phyloP scores from a whole-genome alignment of 306 rosid genomes.

The Echinosophora koreensis region DNA sequence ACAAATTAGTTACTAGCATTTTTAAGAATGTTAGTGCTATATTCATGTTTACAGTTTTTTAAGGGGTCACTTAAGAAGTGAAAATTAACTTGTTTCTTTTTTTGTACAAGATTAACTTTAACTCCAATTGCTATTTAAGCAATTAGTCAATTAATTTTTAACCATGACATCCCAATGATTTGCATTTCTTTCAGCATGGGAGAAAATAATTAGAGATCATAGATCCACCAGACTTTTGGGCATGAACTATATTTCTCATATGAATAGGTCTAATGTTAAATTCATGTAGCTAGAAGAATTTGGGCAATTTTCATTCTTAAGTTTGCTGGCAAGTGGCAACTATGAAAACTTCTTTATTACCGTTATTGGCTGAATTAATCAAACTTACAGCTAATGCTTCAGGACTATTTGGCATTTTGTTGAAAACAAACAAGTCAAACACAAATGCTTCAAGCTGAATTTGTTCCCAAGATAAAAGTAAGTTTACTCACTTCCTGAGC shows the following conservation, averaged over 20 bases:
- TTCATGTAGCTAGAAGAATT: constrained; percentile 1
- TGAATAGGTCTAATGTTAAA: not conserved
- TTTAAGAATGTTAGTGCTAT: constrained; percentile 3
- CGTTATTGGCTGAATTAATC: constrained; percentile 33
- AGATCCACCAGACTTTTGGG: constrained; percentile 32
- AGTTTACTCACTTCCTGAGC: constrained; percentile 68
- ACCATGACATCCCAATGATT: constrained; percentile 29
- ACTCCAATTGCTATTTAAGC: constrained; percentile 14
- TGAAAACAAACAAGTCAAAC: constrained; percentile 28
- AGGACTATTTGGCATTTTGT: constrained; percentile 22
- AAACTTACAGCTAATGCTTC: constrained; percentile 32
- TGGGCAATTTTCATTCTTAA: constrained; percentile 25
- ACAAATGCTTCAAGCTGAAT: constrained; percentile 33
- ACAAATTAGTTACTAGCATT: constrained; percentile 30
- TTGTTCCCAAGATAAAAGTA: constrained; percentile 22
- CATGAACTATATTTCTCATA: not conserved
- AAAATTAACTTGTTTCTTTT: not conserved
- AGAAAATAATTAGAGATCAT: constrained; percentile 31
- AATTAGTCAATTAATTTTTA: constrained; percentile 11
- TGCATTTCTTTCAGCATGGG: not conserved
- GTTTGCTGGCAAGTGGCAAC: not conserved
- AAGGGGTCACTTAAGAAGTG: constrained; percentile 1
- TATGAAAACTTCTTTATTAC: not conserved
- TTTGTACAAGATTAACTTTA: not conserved
- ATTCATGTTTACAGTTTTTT: constrained; percentile 1